Percentiles rank a stretch among this genome's conserved stretches.
phyloP scores from a whole-genome alignment of 257 asterid genomes.

The Forsythia suspensa region DNA sequence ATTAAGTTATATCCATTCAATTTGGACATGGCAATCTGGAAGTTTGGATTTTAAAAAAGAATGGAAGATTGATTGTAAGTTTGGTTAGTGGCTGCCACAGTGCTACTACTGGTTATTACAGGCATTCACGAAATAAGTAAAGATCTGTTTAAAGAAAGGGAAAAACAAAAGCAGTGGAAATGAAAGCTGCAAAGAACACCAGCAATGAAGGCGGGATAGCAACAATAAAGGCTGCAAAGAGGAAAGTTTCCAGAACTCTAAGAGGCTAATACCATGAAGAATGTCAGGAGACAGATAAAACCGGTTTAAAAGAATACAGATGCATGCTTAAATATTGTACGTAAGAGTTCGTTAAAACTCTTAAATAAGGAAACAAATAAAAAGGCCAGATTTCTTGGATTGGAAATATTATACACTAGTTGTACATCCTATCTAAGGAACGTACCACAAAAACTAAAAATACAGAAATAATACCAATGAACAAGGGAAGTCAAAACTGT shows the following conservation, averaged over 20 bases:
- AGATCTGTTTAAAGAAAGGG: not conserved
- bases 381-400: not conserved
- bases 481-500: not conserved
- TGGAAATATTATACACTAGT: not conserved
- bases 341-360: not conserved
- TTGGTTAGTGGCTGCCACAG: not conserved
- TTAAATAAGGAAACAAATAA: not conserved
- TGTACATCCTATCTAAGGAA: not conserved
- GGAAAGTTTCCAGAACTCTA: not conserved
- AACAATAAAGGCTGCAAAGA: not conserved
- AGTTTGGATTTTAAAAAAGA: too few relatives aligned
- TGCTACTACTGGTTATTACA: not conserved
- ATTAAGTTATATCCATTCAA: not conserved
- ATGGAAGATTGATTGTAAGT: not conserved
- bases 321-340: not conserved
- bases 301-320: not conserved
- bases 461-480: not conserved
- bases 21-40: not conserved
- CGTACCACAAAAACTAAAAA: not conserved
- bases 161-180: not conserved
- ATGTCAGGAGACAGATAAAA: not conserved
- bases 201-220: not conserved
- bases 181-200: not conserved
- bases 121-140: not conserved
- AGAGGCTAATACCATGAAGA: not conserved